Evolutionary conservation across 495 filamentous ascomycete genomes (phyloP).

Genomic region (Umbilicaria muhlenbergii): DNA sequence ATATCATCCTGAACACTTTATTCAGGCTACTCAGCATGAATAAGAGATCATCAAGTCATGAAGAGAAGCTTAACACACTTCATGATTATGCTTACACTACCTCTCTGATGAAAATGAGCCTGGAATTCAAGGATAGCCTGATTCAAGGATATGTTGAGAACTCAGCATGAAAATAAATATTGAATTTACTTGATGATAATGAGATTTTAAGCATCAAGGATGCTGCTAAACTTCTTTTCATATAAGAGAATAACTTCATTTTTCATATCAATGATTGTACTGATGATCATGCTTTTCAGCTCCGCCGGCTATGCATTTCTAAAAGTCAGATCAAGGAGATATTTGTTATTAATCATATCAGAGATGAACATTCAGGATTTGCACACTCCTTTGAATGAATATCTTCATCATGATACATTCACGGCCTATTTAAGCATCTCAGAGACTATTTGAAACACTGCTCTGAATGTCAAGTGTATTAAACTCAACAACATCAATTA

Average conservation of each 20-base stretch:
- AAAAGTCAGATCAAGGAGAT: too few relatives aligned
- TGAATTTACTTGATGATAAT: background rate
- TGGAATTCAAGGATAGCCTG: background rate
- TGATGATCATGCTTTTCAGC: background rate
- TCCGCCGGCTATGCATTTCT: background rate
- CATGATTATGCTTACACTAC: background rate
- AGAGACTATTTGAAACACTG: background rate
- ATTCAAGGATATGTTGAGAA: background rate
- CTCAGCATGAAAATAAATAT: background rate
- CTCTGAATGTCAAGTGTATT: background rate
- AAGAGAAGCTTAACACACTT: background rate
- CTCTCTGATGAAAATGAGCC: background rate
- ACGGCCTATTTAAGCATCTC: background rate
- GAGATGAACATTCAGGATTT: too few relatives aligned
- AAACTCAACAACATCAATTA: background rate
- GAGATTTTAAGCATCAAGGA: background rate
- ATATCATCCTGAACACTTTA: conserved; percentile 1
- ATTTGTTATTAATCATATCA: too few relatives aligned
- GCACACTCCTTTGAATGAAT: background rate
- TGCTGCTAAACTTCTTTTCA: background rate
- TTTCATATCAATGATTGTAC: background rate
- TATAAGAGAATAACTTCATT: background rate
- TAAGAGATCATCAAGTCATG: background rate
- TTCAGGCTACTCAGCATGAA: background rate
- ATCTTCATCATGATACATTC: background rate